Evolutionary conservation across 2,329 filamentous ascomycete species (phyloP).

Genomic region (Phaeoacremonium minimum): DNA sequence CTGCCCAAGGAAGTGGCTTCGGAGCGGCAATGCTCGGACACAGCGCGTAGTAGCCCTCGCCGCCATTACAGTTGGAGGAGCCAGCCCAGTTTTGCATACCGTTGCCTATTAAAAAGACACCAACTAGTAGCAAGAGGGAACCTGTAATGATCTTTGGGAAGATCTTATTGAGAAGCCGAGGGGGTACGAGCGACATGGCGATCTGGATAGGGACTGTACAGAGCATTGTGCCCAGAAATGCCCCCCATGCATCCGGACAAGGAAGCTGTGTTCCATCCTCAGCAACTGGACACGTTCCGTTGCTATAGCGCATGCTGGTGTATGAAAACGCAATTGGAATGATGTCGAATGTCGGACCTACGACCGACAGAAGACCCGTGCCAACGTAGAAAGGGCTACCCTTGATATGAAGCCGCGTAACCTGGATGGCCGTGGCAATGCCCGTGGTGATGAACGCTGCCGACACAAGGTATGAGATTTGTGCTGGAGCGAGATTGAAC

Average conservation of each 20-base stretch:
- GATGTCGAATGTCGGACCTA: constrained; percentile 63
- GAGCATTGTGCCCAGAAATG: constrained; percentile 51
- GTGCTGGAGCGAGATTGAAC: constrained; percentile 49
- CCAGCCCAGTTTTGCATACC: constrained; percentile 68
- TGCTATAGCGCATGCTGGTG: constrained; percentile 58
- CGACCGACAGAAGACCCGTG: constrained; percentile 63
- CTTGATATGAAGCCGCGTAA: constrained; percentile 60
- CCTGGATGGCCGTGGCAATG: constrained; percentile 60
- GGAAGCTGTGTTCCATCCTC: constrained; percentile 52
- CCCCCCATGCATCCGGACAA: constrained; percentile 63
- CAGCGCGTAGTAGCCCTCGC: constrained; percentile 43
- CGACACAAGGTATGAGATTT: constrained; percentile 64
- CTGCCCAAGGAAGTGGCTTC: constrained; percentile 54
- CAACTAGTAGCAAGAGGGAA: constrained; percentile 63
- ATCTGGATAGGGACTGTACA: constrained; percentile 54
- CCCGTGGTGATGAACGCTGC: constrained; percentile 65
- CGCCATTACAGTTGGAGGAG: constrained; percentile 49
- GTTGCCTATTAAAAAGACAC: constrained; percentile 56
- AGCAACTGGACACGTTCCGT: constrained; percentile 56
- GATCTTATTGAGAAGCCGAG: constrained; percentile 52
- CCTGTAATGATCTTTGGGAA: constrained; percentile 68
- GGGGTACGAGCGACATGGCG: constrained; percentile 58
- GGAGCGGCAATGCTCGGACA: constrained; percentile 57
- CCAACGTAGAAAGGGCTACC: constrained; percentile 60
- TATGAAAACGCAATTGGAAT: constrained; percentile 61